A percentile compares a stretch with the other conserved stretches of the same genome.
Conservation (phyloP, 1,139 yeast species). For the Yamadazyma atlantica region DNA sequence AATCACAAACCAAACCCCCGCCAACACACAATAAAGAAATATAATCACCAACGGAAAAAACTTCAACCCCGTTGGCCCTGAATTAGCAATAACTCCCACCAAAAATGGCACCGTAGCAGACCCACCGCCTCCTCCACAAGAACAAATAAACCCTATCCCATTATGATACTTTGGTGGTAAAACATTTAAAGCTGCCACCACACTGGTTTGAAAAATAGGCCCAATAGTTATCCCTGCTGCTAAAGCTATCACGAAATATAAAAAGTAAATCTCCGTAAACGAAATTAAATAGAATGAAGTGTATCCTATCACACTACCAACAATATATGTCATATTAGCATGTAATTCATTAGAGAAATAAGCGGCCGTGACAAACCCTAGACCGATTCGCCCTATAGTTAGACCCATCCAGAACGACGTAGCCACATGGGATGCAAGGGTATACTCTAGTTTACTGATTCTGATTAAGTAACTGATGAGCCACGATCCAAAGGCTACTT, state of each 20-base stretch:
- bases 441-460: conserved; percentile 45
- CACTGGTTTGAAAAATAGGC: conserved; percentile 77
- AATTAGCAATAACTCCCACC: conserved; percentile 51
- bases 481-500: conserved; percentile 72
- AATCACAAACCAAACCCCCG: conserved; percentile 29
- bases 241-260: conserved; percentile 44
- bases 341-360: conserved; percentile 44
- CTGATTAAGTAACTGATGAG: conserved; percentile 56
- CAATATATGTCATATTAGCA: conserved; percentile 39
- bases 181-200: conserved; percentile 60
- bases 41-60: conserved; percentile 35
- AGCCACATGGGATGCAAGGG: conserved; percentile 56
- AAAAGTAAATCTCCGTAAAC: conserved; percentile 20
- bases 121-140: conserved; percentile 76
- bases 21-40: conserved; percentile 25
- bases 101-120: conserved; percentile 70
- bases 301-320: conserved; percentile 29
- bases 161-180: conserved; percentile 64
- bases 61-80: conserved; percentile 32
- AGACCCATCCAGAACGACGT: conserved; percentile 67
- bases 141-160: conserved; percentile 75
- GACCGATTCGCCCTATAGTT: conserved; percentile 56
- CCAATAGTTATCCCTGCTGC: conserved; percentile 70
- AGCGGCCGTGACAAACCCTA: conserved; percentile 61
- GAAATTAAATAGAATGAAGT: conserved; percentile 22